Percentiles rank a stretch among this genome's conserved stretches.
phyloP scores from a whole-genome alignment of 805 yeast species.

The Lipomyces chichibuensis region DNA sequence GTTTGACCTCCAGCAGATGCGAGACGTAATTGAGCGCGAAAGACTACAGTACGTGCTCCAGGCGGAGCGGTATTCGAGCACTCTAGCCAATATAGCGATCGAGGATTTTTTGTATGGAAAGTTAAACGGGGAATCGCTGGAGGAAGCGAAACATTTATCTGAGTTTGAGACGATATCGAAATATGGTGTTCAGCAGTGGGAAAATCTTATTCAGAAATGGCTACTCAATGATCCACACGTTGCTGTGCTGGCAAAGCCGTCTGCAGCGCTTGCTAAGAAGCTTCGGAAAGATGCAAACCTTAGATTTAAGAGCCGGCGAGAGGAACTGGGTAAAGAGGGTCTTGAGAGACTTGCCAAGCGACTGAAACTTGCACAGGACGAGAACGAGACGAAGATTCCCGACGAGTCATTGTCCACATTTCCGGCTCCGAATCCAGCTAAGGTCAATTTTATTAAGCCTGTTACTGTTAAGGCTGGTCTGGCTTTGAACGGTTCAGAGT shows the following conservation, averaged over 20 bases:
- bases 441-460: constrained; percentile 72
- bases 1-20: constrained; percentile 67
- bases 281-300: constrained; percentile 57
- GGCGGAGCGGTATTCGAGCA: constrained; percentile 39
- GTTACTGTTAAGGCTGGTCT: constrained; percentile 63
- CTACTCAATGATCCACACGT: constrained; percentile 67
- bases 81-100: constrained; percentile 67
- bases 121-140: constrained; percentile 60
- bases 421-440: constrained; percentile 72
- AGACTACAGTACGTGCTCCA: constrained; percentile 54
- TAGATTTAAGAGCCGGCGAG: constrained; percentile 54
- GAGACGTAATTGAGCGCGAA: constrained; percentile 67
- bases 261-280: constrained; percentile 57
- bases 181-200: constrained; percentile 77
- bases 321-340: constrained; percentile 61
- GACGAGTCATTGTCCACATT: constrained; percentile 62
- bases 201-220: constrained; percentile 53
- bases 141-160: constrained; percentile 53
- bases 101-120: constrained; percentile 81
- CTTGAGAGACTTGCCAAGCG: constrained; percentile 54
- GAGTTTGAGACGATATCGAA: constrained; percentile 61
- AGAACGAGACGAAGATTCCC: constrained; percentile 80
- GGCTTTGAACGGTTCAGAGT: constrained; percentile 38
- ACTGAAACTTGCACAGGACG: constrained; percentile 63
- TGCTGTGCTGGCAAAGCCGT: constrained; percentile 73